Evolutionary conservation across 139 green algal species (phyloP).

Genomic region (Pleodorina starrii): DNA sequence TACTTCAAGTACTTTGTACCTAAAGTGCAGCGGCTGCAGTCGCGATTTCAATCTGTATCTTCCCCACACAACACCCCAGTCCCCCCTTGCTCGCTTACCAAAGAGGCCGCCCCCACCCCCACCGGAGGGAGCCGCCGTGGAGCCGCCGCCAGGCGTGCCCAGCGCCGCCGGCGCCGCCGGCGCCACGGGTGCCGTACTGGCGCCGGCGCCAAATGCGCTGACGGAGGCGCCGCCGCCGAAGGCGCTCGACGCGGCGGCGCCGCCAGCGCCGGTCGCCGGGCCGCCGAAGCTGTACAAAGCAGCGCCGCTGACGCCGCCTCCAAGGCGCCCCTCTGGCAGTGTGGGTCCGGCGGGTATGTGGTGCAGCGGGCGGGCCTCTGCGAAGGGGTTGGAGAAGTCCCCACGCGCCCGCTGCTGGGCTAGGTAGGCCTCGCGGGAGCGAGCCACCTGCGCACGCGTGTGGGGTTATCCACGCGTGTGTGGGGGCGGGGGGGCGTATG

Average conservation of each 20-base stretch:
- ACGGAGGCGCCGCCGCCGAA: background rate
- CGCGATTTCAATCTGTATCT: too few species aligned
- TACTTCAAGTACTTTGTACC: background rate
- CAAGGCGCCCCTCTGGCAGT: background rate
- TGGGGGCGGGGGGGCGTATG: background rate
- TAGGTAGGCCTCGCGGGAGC: slow-evolving; percentile 35
- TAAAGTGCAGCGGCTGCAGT: too few species aligned
- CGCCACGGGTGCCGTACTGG: background rate
- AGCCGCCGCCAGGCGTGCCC: background rate
- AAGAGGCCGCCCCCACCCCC: background rate
- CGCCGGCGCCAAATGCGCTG: background rate
- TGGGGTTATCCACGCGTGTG: background rate
- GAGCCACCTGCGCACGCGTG: slow-evolving; percentile 26
- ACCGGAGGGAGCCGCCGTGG: background rate
- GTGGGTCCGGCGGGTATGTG: background rate
- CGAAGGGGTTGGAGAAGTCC: slow-evolving; percentile 56
- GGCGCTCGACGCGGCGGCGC: too few species aligned
- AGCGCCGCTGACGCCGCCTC: background rate
- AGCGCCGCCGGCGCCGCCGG: background rate
- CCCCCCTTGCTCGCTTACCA: background rate
- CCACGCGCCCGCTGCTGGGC: slow-evolving; percentile 27
- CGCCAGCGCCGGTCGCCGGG: background rate
- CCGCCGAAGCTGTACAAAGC: slow-evolving; percentile 27
- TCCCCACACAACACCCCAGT: background rate
- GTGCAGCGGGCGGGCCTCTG: slow-evolving; percentile 26